Base-by-base conservation (phyloP, 2,329 filamentous ascomycete species). In the Paraphoma chrysanthemicola region DNA sequence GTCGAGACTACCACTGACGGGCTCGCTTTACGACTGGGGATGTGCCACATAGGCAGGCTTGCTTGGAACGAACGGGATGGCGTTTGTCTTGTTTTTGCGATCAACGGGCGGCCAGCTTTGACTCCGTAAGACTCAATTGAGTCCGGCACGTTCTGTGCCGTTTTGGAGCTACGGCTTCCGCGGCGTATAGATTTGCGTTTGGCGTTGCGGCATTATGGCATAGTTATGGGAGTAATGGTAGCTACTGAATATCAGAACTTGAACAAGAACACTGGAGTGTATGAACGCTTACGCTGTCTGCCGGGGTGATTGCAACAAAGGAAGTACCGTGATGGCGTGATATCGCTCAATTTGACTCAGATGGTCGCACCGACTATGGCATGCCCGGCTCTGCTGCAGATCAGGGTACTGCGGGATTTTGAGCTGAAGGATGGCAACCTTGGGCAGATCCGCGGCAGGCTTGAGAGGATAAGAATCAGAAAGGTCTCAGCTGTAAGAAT, bases 261-360 rank as follows among this genome's bases (percentile, higher is more conserved):
- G 46, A 44, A 18, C n/a, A 41, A 44, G 28, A n/a, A 29, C 30
- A 51, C 16, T 28, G 28, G 18, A 48, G n/a, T 55, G 44, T 30
- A 33, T 45, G 33, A n/a, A 18, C 38, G 36, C 8, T 18, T 14
- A 28, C 17, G 44, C 28, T 49, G 47, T 17, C 16, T 28, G 5
- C 42, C 23, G 23, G 5, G 23, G 33, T 36, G 33, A 36, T 10
- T 36, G 6, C 33, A 36, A 36, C 3, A 36, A 36, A 36, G 14
- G 6, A 36, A 29, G 56, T 39, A 67, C 61, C 56, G 28, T 64
- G 64, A 66, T 68, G 66, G 61, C 51, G 59, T 62, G 59, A 64
- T 54, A 42, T 30, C 17, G 30, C 44, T 36, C 38, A 6, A 17
- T 41, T 48, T 36, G 44, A 43, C 6, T 51, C 28, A 18, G 17